Base-by-base conservation (phyloP, 2,329 filamentous ascomycete species). In the Aspergillus felis region DNA sequence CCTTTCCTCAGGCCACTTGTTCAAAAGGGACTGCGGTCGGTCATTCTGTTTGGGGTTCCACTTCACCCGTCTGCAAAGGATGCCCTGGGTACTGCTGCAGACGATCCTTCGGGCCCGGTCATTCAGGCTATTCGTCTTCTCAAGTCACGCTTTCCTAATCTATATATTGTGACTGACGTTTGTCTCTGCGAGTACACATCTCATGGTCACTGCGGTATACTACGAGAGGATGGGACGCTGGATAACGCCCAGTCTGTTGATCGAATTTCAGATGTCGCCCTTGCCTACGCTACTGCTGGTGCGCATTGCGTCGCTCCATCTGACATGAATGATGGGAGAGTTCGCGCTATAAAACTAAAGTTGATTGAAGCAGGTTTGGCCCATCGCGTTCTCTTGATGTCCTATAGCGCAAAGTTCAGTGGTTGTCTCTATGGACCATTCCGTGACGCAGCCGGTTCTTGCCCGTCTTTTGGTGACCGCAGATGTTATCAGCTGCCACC, bases 131-230 rank as follows among this genome's bases (percentile, higher is more conserved):
- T 97, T 70, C 89, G 88, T 52, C 83, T 97, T 29, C 82, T 99
- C 57, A 88, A 91, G 65, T 85, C 90, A 63, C 83, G 87, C 42
- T 97, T 97, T 76, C 94, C 94, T 2, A 87, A 91, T 61, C 84
- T 99, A 59, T 97, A 95, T 79, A 91, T 99, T 67, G 87, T 89
- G 64, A 87, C 88, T 59, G 94, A 99, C 72, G 94, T 99, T 57
- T 97, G 94, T 72, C 87, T 99, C 7, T 99, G 94, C 83, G 94
- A 99, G 78, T 99, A 99, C 79, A 99, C 94, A 0, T 94, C 90
- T 6, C 94, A 99, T 75, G 94, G 94, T 48, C 94, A 99, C 80
- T 99, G 94, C 72, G 94, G 94, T 54, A 97, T 99, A 66, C 83
- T 99, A 49, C 87, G 92, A 57, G 92, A 97, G 65, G 94, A 99